Evolutionary conservation across 805 yeast species (phyloP).

Genomic region (Kodamaea nitidulidarum): DNA sequence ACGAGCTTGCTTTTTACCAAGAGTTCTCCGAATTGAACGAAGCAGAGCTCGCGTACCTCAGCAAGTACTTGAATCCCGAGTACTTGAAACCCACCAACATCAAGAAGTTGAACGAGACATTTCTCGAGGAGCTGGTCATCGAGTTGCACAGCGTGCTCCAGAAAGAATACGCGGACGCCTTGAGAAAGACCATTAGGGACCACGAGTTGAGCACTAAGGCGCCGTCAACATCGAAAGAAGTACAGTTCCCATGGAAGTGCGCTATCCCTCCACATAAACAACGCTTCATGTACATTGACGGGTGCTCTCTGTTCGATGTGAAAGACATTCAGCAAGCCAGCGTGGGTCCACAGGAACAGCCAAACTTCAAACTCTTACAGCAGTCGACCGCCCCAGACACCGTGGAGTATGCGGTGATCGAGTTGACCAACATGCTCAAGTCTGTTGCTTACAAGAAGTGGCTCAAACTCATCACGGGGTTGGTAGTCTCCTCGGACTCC

Average conservation of each 20-base stretch:
- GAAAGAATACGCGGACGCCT: slow-evolving; percentile 43
- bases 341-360: slow-evolving; percentile 47
- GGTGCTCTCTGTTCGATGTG: slow-evolving; percentile 21
- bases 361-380: slow-evolving; percentile 43
- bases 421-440: slow-evolving; percentile 55
- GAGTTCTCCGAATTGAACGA: slow-evolving; percentile 18
- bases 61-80: slow-evolving; percentile 52
- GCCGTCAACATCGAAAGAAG: slow-evolving; percentile 55
- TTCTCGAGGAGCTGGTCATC: slow-evolving; percentile 65
- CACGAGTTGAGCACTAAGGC: slow-evolving; percentile 59
- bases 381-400: slow-evolving; percentile 10
- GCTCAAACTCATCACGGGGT: slow-evolving; percentile 57
- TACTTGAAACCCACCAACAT: slow-evolving; percentile 35
- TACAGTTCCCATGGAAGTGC: slow-evolving; percentile 75
- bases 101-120: slow-evolving; percentile 43
- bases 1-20: slow-evolving; percentile 34
- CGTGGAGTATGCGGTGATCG: slow-evolving; percentile 43
- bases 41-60: slow-evolving; percentile 48
- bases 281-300: slow-evolving; percentile 79
- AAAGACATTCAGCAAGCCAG: slow-evolving; percentile 24
- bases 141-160: slow-evolving; percentile 64
- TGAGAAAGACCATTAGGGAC: slow-evolving; percentile 47
- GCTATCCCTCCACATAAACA: slow-evolving; percentile 95
- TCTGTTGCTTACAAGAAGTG: slow-evolving; percentile 66
- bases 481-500: slow-evolving; percentile 62